Conservation (phyloP, 306 rosid species). For the Sechiopsis laciniata region DNA sequence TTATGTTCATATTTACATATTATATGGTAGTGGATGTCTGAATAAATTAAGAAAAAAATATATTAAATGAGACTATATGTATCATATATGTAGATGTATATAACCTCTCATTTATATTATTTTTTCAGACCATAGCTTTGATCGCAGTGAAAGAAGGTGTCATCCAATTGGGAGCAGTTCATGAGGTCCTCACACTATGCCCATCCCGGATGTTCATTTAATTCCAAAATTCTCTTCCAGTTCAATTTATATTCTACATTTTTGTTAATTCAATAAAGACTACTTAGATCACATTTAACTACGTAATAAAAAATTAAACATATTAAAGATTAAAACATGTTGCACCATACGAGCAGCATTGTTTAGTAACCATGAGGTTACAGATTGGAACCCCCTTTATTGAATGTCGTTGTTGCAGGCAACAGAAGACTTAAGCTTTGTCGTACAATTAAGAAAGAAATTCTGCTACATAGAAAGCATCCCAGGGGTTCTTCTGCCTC, state of each 20-base stretch:
- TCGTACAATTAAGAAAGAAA: conserved; percentile 71
- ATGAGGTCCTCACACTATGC: conserved; percentile 43
- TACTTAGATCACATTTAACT: not conserved
- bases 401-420: conserved; percentile 41
- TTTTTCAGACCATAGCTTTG: conserved; percentile 81
- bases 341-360: too few relatives aligned
- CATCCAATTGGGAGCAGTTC: conserved; percentile 80
- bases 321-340: too few relatives aligned
- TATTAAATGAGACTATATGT: too few relatives aligned
- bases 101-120: not conserved
- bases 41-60: not conserved
- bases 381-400: too few relatives aligned
- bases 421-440: conserved; percentile 79
- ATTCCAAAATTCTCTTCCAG: not conserved
- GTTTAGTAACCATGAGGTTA: too few relatives aligned
- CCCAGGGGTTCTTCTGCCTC: conserved; percentile 94
- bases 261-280: not conserved
- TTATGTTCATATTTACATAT: too few relatives aligned
- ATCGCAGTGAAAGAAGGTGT: conserved; percentile 98
- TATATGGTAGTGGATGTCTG: not conserved
- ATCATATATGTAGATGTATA: too few relatives aligned
- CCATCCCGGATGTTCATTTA: not conserved
- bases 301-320: too few relatives aligned
- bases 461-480: conserved; percentile 92
- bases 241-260: not conserved